Evolutionary conservation across 2,329 filamentous ascomycete species (phyloP).

Genomic region (Mycosphaerelloides madeirae): DNA sequence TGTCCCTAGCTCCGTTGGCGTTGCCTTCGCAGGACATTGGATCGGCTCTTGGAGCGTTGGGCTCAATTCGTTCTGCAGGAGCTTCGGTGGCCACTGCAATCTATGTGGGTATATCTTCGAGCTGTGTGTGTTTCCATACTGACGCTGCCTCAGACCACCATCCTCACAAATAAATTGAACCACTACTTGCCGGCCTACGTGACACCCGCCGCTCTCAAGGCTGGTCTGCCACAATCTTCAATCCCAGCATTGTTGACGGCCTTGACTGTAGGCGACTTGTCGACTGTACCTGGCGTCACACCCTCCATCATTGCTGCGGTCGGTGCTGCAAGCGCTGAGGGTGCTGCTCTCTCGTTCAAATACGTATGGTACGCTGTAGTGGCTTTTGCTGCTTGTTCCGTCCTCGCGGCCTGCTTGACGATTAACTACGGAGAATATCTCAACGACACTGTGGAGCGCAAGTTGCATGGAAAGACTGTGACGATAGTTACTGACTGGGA

Average conservation of each 20-base stretch:
- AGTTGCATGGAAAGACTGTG: slow-evolving; percentile 2
- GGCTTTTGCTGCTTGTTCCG: slow-evolving; percentile 2
- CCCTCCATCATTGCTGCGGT: neutral
- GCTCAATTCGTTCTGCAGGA: slow-evolving; percentile 1
- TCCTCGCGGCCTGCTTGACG: slow-evolving; percentile 3
- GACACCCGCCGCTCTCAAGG: neutral
- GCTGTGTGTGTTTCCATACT: neutral
- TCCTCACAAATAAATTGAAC: neutral
- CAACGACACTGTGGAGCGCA: slow-evolving; percentile 2
- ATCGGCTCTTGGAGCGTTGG: slow-evolving; percentile 1
- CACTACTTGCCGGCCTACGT: neutral
- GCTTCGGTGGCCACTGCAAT: slow-evolving; percentile 5
- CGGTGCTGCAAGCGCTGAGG: slow-evolving; percentile 1
- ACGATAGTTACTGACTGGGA: neutral
- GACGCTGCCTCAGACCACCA: neutral
- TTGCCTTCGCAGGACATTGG: slow-evolving; percentile 3
- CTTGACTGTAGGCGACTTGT: neutral
- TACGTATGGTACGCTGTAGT: slow-evolving; percentile 2
- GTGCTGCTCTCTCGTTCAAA: slow-evolving; percentile 2
- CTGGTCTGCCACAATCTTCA: slow-evolving; percentile 3
- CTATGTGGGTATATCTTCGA: neutral
- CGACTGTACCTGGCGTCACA: neutral
- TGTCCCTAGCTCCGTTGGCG: slow-evolving; percentile 1
- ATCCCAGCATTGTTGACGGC: slow-evolving; percentile 1
- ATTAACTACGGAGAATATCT: slow-evolving; percentile 4